Evolutionary conservation across 176 grass and related monocot genomes (phyloP).

Genomic region (Carex littledalei): DNA sequence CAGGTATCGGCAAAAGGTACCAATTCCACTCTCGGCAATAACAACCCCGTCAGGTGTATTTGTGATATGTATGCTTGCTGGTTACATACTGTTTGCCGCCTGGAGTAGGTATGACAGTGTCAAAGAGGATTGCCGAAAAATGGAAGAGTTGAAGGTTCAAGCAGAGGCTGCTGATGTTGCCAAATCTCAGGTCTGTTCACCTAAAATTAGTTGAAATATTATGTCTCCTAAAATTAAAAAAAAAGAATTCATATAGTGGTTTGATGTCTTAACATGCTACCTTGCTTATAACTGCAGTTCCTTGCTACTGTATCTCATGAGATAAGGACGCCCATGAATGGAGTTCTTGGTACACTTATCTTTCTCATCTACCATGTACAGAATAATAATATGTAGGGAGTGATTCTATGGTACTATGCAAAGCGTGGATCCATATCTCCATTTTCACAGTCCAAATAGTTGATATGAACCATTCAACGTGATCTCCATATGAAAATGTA

Average conservation of each 20-base stretch:
- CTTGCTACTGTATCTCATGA: constrained; percentile 98
- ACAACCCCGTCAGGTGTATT: constrained; percentile 66
- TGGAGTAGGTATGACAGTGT: constrained; percentile 83
- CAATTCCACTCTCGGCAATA: constrained; percentile 51
- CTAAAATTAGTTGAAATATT: neutral
- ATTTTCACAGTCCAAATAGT: too few relatives aligned
- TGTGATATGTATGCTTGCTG: constrained; percentile 76
- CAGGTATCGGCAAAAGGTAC: constrained; percentile 75
- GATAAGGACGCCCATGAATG: constrained; percentile 99
- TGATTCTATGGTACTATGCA: too few relatives aligned
- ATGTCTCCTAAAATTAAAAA: neutral
- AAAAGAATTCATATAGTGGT: neutral
- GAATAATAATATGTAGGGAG: neutral
- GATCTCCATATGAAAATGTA: too few relatives aligned
- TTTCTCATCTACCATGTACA: constrained; percentile 10
- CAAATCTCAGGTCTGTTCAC: constrained; percentile 67
- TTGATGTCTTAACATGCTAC: neutral
- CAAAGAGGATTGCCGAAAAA: constrained; percentile 85
- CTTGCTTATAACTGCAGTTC: constrained; percentile 49
- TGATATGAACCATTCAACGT: too few relatives aligned
- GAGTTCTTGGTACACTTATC: constrained; percentile 61
- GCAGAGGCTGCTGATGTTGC: constrained; percentile 94
- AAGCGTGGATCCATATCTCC: too few relatives aligned
- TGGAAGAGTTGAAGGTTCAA: constrained; percentile 89
- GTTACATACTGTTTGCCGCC: constrained; percentile 74